These are phyloP conservation scores for Croton laevigatus DNA, from an alignment of 441 rosid genomes.

Conservation along the genomic window DNA sequence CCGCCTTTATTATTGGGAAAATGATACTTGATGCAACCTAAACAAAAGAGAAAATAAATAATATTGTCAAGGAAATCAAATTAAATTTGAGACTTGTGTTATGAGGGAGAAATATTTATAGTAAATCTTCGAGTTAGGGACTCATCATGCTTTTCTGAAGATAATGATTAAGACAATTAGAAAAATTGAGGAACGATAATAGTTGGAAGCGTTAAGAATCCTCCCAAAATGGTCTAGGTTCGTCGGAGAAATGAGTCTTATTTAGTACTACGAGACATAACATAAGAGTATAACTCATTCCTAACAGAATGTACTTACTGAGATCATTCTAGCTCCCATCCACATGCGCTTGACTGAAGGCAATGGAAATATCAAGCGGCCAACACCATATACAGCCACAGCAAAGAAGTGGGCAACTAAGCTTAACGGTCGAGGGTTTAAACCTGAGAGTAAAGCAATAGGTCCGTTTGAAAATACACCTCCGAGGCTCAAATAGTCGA, in stretches of 20 bases:
- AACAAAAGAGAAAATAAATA: neutral
- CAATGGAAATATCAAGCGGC: neutral
- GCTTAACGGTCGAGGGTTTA: neutral
- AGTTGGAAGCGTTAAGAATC: too few species aligned
- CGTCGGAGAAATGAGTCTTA: too few species aligned
- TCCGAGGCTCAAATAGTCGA: constrained; percentile 10
- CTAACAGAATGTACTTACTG: too few species aligned
- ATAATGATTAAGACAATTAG: too few species aligned
- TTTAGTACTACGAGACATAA: too few species aligned
- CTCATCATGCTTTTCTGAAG: too few species aligned
- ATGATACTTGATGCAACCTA: constrained; percentile 32
- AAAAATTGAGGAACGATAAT: too few species aligned
- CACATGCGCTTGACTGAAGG: neutral
- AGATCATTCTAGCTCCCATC: neutral
- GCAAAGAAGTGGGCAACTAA: neutral
- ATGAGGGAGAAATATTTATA: too few species aligned
- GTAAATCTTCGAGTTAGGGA: too few species aligned
- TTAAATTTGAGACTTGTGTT: too few species aligned
- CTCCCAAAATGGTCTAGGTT: too few species aligned
- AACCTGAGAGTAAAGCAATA: neutral
- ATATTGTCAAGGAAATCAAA: neutral
- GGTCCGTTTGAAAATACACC: constrained; percentile 10
- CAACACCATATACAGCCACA: neutral
- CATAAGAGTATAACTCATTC: too few species aligned
- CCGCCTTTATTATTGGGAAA: constrained; percentile 32